Evolutionary conservation across 2,329 filamentous ascomycete genomes (phyloP).

Genomic region (Aspergillus pseudonomiae): DNA sequence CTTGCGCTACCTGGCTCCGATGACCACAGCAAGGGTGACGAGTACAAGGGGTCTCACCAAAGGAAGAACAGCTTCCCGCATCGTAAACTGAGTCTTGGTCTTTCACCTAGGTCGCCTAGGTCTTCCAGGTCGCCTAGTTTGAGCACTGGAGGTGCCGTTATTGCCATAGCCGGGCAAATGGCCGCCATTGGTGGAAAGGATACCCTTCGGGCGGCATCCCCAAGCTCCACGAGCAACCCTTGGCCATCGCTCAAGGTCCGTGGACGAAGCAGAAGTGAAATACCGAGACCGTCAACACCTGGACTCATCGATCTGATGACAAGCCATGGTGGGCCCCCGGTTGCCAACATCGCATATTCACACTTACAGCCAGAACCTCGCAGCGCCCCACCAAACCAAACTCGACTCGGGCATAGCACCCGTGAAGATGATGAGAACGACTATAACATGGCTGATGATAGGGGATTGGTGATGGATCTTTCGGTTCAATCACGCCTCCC

Average conservation of each 20-base stretch:
- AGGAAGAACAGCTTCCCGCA: conserved; percentile 39
- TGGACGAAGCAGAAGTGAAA: conserved; percentile 61
- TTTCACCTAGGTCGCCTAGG: conserved; percentile 33
- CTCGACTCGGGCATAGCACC: conserved; percentile 21
- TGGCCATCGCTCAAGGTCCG: conserved; percentile 55
- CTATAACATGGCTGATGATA: conserved; percentile 61
- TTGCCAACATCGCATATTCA: conserved; percentile 56
- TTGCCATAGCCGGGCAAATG: conserved; percentile 50
- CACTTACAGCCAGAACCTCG: conserved; percentile 29
- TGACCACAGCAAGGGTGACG: conserved; percentile 22
- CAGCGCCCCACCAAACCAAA: conserved; percentile 15
- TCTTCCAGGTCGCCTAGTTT: conserved; percentile 39
- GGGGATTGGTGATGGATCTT: conserved; percentile 64
- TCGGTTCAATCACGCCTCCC: conserved; percentile 67
- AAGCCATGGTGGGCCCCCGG: conserved; percentile 60
- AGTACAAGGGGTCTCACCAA: conserved; percentile 23
- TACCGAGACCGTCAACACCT: conserved; percentile 46
- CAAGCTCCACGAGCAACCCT: conserved; percentile 36
- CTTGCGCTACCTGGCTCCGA: conserved; percentile 33
- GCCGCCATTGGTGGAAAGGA: conserved; percentile 54
- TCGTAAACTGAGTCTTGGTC: conserved; percentile 43
- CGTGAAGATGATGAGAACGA: conserved; percentile 56
- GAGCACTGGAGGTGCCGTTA: conserved; percentile 44
- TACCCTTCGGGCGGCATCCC: conserved; percentile 58
- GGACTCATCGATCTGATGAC: conserved; percentile 59